Evolutionary conservation across 768 basidiomycete genomes (phyloP).

Genomic region (Boletus rubroflammeus): DNA sequence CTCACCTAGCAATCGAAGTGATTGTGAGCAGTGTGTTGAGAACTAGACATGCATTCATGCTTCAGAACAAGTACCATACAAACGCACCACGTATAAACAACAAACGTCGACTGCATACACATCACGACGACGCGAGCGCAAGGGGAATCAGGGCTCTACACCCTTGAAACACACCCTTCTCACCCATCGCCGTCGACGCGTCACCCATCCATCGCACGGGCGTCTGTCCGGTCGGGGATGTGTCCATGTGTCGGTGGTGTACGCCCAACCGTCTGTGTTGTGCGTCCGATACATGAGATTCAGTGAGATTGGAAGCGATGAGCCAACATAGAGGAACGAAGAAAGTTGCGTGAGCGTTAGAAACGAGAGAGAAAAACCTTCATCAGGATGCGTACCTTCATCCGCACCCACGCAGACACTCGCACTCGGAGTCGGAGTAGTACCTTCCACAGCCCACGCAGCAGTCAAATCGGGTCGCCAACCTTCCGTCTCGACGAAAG

Average conservation of each 20-base stretch:
- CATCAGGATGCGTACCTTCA: conserved; percentile 14
- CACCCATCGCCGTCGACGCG: conserved; percentile 66
- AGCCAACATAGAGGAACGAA: not conserved
- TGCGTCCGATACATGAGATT: not conserved
- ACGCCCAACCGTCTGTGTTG: conserved; percentile 63
- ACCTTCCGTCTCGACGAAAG: conserved; percentile 71
- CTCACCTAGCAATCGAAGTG: not conserved
- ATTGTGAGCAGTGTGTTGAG: no score
- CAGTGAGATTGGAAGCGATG: not conserved
- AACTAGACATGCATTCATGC: not conserved
- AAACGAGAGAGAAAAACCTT: not conserved
- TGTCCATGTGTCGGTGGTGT: conserved; percentile 75
- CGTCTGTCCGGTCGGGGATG: conserved; percentile 39
- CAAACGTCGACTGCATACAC: not conserved
- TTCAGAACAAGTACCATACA: not conserved
- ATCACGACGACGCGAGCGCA: no score
- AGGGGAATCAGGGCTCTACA: not conserved
- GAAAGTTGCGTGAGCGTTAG: not conserved
- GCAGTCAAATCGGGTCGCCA: conserved; percentile 68
- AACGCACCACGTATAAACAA: not conserved
- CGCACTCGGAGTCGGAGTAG: not conserved
- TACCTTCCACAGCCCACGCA: conserved; percentile 43
- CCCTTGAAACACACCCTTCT: conserved; percentile 50
- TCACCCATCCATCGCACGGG: conserved; percentile 49
- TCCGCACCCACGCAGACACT: conserved; percentile 24